Conservation (phyloP, 805 yeast genomes). For the Metschnikowia hibisci region DNA sequence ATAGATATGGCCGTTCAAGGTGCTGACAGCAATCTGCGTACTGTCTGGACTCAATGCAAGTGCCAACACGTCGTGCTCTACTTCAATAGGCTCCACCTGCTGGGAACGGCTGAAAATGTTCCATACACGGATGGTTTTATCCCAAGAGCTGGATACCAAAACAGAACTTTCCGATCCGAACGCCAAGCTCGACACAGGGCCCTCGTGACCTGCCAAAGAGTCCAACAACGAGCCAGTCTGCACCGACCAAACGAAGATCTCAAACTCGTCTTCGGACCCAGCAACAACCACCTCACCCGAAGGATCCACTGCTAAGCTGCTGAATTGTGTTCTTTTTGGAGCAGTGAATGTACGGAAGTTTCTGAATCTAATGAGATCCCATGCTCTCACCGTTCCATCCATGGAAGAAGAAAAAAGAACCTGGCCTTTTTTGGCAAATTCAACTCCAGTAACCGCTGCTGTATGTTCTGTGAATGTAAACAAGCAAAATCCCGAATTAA, state of each 20-base stretch:
- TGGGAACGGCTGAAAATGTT: conserved; percentile 83
- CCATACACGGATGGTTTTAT: conserved; percentile 91
- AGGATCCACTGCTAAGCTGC: conserved; percentile 89
- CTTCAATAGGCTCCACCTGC: conserved; percentile 85
- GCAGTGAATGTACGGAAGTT: conserved; percentile 95
- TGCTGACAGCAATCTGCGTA: conserved; percentile 81
- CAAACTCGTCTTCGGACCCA: conserved; percentile 85
- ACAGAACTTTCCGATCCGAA: conserved; percentile 76
- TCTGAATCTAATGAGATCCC: conserved; percentile 91
- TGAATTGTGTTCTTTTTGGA: conserved; percentile 81
- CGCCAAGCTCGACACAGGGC: conserved; percentile 84
- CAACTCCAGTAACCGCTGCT: conserved; percentile 82
- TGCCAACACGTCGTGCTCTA: conserved; percentile 77
- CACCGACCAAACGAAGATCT: conserved; percentile 94
- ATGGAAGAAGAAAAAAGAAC: conserved; percentile 87
- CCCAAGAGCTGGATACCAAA: conserved; percentile 95
- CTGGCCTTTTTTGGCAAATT: conserved; percentile 84
- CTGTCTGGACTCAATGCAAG: conserved; percentile 89
- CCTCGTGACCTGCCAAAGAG: conserved; percentile 87
- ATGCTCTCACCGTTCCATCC: conserved; percentile 96
- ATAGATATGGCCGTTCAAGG: conserved; percentile 82
- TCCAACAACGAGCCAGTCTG: conserved; percentile 92
- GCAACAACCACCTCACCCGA: conserved; percentile 97
- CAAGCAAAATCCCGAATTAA: conserved; percentile 84
- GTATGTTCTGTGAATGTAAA: conserved; percentile 90